phyloP scores from a whole-genome alignment of 202 grass and related monocot species.

The Brachypodium distachyon region DNA sequence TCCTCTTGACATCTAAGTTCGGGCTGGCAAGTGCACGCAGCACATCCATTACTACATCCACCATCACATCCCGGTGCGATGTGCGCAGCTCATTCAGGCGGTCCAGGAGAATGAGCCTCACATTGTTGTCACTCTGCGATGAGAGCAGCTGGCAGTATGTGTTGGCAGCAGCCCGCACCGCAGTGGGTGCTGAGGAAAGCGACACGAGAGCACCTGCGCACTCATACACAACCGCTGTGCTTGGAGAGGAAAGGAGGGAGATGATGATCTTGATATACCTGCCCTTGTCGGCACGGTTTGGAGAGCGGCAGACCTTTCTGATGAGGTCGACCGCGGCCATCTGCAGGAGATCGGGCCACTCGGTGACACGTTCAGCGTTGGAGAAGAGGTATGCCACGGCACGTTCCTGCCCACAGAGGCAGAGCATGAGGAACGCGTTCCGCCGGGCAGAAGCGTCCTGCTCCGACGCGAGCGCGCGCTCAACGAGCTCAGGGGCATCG shows the following conservation, averaged over 20 bases:
- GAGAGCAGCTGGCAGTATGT: constrained; percentile 76
- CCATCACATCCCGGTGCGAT: constrained; percentile 63
- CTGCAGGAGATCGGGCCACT: constrained; percentile 62
- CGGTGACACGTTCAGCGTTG: constrained; percentile 34
- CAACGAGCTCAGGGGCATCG: constrained; percentile 52
- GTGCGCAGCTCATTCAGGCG: constrained; percentile 62
- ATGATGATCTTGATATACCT: constrained; percentile 91
- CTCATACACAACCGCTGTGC: constrained; percentile 69
- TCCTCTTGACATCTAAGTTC: constrained; percentile 72
- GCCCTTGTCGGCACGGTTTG: constrained; percentile 69
- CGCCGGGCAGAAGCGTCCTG: constrained; percentile 44
- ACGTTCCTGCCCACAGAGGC: constrained; percentile 39
- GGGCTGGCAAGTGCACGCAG: constrained; percentile 67
- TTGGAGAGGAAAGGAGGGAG: constrained; percentile 52
- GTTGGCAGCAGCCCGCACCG: constrained; percentile 56
- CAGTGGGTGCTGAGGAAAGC: constrained; percentile 73
- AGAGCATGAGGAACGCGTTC: constrained; percentile 62
- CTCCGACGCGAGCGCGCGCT: constrained; percentile 42
- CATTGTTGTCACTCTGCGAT: constrained; percentile 91
- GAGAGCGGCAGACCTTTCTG: constrained; percentile 67
- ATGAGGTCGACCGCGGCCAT: constrained; percentile 88
- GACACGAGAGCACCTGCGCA: constrained; percentile 62
- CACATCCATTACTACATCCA: constrained; percentile 82
- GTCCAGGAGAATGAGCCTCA: constrained; percentile 85
- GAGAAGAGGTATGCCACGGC: constrained; percentile 48